Conservation (phyloP, 179 eudicot species). For the Beta macrorhiza region DNA sequence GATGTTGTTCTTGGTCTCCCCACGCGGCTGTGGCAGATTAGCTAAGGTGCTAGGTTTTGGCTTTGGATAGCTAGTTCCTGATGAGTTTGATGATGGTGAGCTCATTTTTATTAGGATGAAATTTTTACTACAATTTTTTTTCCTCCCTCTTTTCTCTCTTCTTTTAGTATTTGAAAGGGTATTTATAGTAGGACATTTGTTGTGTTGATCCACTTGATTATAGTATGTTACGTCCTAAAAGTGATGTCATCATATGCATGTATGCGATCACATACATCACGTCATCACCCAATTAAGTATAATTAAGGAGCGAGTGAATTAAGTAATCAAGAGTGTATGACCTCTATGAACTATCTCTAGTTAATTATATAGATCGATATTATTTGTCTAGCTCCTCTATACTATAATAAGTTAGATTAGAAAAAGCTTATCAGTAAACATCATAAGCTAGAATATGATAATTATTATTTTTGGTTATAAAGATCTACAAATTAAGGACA, state of each 20-base stretch:
- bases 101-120: not conserved
- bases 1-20: conserved; percentile 6
- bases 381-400: no score
- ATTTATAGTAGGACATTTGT: not conserved
- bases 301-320: not conserved
- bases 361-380: no score
- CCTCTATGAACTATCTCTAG: not conserved
- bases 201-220: not conserved
- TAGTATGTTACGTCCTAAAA: not conserved
- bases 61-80: no score
- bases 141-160: not conserved
- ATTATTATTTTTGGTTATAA: no score
- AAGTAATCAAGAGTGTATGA: not conserved
- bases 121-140: not conserved
- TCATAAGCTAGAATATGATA: no score
- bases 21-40: not conserved
- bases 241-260: no score
- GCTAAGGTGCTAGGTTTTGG: conserved; percentile 13
- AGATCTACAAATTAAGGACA: no score
- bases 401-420: no score
- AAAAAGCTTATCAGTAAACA: no score
- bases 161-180: not conserved
- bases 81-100: not conserved
- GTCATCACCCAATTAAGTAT: no score
- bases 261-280: no score